These are phyloP conservation scores for Pleurotus platypus DNA, from an alignment of 768 basidiomycete species.

Conservation along the genomic window DNA sequence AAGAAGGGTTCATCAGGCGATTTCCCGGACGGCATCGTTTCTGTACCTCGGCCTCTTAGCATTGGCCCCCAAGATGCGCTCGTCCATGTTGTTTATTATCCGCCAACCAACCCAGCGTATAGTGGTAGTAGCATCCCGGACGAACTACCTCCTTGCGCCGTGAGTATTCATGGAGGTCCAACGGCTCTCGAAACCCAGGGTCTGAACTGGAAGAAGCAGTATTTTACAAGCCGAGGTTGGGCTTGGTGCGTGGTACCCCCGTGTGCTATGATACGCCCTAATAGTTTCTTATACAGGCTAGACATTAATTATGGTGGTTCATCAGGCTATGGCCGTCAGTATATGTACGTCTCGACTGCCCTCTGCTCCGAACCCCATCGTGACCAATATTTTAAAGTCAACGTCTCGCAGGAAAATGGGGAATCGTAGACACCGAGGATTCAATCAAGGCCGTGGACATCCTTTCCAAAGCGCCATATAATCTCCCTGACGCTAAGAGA, in stretches of 20 bases:
- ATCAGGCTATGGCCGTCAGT: constrained; percentile 67
- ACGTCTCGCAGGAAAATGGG: constrained; percentile 67
- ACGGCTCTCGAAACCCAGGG: constrained; percentile 45
- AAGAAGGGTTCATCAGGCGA: constrained; percentile 8
- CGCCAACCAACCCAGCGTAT: constrained; percentile 64
- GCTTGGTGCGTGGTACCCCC: constrained; percentile 47
- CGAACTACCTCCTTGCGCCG: constrained; percentile 66
- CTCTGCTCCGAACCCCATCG: background rate
- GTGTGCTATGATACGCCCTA: background rate
- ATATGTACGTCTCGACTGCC: constrained; percentile 28
- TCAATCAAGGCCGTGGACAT: constrained; percentile 50
- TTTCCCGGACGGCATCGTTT: constrained; percentile 34
- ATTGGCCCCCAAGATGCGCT: constrained; percentile 33
- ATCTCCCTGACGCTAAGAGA: constrained; percentile 61
- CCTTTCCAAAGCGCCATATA: constrained; percentile 41
- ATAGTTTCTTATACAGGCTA: constrained; percentile 28
- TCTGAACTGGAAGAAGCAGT: constrained; percentile 54
- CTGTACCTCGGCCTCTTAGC: constrained; percentile 45
- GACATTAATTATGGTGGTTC: constrained; percentile 81
- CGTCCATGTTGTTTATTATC: constrained; percentile 63
- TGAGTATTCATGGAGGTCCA: constrained; percentile 72
- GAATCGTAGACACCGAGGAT: constrained; percentile 69
- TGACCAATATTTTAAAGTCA: background rate
- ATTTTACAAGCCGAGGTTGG: constrained; percentile 68
- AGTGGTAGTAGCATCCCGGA: constrained; percentile 37